Evolutionary conservation across 768 basidiomycete species (phyloP), one percentile per base, ranked within the genome.

Genomic region (Hericium rajendrae): DNA sequence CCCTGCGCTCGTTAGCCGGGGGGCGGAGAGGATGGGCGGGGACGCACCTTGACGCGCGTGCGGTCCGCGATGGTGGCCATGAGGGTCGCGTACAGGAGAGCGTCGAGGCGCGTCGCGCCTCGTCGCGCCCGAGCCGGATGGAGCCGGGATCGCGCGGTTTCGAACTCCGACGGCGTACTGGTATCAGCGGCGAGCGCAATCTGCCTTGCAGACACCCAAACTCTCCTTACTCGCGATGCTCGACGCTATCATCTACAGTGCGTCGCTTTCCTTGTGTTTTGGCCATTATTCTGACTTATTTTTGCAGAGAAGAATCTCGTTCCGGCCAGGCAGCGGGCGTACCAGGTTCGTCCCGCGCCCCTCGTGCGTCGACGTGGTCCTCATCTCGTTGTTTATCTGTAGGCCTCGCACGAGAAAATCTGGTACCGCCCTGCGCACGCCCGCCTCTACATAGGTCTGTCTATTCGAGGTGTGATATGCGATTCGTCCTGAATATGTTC

Each of bases 31-130:
- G 57, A 57, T 40, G 40, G 39, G 37, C 48, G 40, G 32, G 59
- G 48, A 78, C 86, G 59, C 75, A 89, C 88, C 73, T 85, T 81
- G 65, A 88, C 84, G 64, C 88, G 86, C 66, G 89, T 82, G 69
- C 88, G 86, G 66, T 89, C 28, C 28, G 28, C 88, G 72, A 73
- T 76, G 76, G 74, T 22, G 22, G 22, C 22, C 22, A 22, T 76
- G 69, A 76, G 72, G 74, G 77, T 78, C 69, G 56, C 55, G 59
- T 69, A 59, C 60, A 61, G 26, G 24, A 32, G 28, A 32, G 28
- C 28, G 51, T 40, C 72, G 70, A 70, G 59, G 62, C 67, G 69
- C 63, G 70, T 76, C 73, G 76, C 69, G 68, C 64, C 64, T 64
- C 60, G 58, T 60, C 57, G 59, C 48, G 60, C 60, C 72, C 72